Conservation (phyloP, 2,329 filamentous ascomycete species). For the Dendryphion nanum region DNA sequence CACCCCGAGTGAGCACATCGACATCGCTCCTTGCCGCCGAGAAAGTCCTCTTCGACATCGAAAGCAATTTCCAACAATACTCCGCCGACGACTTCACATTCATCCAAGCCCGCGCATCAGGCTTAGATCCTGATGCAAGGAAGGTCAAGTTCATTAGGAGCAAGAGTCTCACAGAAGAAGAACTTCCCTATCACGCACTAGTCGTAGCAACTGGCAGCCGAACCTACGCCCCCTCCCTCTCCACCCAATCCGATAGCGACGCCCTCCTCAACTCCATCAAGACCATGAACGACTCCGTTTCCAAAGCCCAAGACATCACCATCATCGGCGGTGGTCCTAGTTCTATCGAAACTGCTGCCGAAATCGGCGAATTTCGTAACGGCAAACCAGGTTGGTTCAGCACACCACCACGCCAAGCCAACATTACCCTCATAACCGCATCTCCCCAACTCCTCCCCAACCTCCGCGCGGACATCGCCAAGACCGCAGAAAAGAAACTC, state of each 20-base stretch:
- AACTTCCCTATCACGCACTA: conserved; percentile 53
- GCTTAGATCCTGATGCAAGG: conserved; percentile 44
- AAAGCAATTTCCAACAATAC: conserved; percentile 53
- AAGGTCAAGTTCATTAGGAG: conserved; percentile 44
- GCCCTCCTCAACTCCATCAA: conserved; percentile 31
- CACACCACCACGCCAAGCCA: conserved; percentile 25
- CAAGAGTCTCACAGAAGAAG: conserved; percentile 21
- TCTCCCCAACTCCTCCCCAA: conserved; percentile 41
- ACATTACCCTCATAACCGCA: conserved; percentile 48
- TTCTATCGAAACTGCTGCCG: conserved; percentile 51
- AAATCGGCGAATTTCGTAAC: conserved; percentile 45
- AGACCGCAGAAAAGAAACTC: conserved; percentile 47
- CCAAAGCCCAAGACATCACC: conserved; percentile 44
- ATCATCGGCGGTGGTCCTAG: conserved; percentile 51
- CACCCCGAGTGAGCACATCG: conserved; percentile 54
- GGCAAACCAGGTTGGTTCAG: conserved; percentile 42
- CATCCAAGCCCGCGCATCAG: conserved; percentile 50
- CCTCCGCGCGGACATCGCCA: conserved; percentile 40
- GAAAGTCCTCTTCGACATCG: conserved; percentile 51
- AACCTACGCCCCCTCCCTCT: conserved; percentile 46
- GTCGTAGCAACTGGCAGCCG: conserved; percentile 56
- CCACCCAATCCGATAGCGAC: conserved; percentile 36
- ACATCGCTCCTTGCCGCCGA: conserved; percentile 47
- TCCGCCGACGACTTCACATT: conserved; percentile 48
- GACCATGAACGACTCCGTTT: conserved; percentile 33